Percentiles rank a stretch among this genome's conserved stretches.
These are phyloP conservation scores for Musa balbisiana DNA, from an alignment of 202 grass and related monocot species.

Conservation along the genomic window DNA sequence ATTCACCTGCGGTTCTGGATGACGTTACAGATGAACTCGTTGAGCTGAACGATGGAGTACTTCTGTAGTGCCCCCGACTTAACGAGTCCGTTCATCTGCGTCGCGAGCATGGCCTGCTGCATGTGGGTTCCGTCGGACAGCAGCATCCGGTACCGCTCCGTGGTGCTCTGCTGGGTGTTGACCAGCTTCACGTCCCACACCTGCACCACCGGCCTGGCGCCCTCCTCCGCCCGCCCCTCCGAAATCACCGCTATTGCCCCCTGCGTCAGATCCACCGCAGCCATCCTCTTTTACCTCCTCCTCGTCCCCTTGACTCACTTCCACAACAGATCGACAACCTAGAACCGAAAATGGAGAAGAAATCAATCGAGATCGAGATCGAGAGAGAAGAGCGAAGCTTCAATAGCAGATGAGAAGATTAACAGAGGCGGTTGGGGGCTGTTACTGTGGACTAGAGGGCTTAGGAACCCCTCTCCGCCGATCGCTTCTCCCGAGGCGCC, in stretches of 20 bases:
- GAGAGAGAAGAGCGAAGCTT: too few species aligned
- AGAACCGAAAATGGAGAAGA: not conserved
- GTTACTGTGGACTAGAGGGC: not conserved
- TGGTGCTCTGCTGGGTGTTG: slow-evolving; percentile 25
- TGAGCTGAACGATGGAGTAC: slow-evolving; percentile 51
- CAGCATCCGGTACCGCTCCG: slow-evolving; percentile 66
- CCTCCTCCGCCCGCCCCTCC: slow-evolving; percentile 19
- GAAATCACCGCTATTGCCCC: slow-evolving; percentile 44
- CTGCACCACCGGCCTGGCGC: slow-evolving; percentile 62
- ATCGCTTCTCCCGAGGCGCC: not conserved
- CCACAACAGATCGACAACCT: not conserved
- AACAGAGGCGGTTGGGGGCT: too few species aligned
- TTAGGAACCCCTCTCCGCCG: not conserved
- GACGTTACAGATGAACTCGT: slow-evolving; percentile 61
- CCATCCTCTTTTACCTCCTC: not conserved
- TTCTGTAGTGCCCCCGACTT: slow-evolving; percentile 26
- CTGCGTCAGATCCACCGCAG: slow-evolving; percentile 33
- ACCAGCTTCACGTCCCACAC: slow-evolving; percentile 48
- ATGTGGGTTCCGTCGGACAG: slow-evolving; percentile 62
- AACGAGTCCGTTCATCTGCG: slow-evolving; percentile 39
- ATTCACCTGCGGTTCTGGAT: slow-evolving; percentile 45
- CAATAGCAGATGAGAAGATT: too few species aligned
- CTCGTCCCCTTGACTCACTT: too few species aligned
- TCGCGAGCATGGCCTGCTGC: slow-evolving; percentile 62
- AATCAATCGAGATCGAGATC: not conserved